A percentile compares a stretch with the other conserved stretches of the same genome.
Evolutionary conservation across 208 protist genomes (phyloP).

Genomic region (Acanthamoeba sp.): DNA sequence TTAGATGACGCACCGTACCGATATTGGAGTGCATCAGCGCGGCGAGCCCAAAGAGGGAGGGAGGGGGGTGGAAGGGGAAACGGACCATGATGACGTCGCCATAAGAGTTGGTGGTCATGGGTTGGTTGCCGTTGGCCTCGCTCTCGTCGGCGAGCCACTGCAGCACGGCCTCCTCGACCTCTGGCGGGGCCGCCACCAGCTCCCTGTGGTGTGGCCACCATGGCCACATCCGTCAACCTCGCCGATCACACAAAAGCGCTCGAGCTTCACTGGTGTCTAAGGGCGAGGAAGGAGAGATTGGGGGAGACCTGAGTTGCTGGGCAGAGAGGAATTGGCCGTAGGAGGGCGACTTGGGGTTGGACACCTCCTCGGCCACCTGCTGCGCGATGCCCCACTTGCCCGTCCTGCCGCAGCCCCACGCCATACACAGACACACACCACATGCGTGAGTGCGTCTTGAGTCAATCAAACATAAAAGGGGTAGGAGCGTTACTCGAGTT

Average conservation of each 20-base stretch:
- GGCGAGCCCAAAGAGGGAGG: too few relatives aligned
- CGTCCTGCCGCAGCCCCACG: neutral
- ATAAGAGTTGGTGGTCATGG: neutral
- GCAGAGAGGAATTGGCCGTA: neutral
- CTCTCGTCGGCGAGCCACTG: neutral
- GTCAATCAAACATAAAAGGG: too few relatives aligned
- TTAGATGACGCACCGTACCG: too few relatives aligned
- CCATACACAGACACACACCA: too few relatives aligned
- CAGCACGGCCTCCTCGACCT: neutral
- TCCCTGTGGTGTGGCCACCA: neutral
- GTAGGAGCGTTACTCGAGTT: neutral
- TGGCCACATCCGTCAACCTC: too few relatives aligned
- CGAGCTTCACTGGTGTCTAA: neutral
- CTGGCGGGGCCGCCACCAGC: neutral
- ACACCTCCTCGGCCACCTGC: neutral
- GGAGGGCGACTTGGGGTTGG: neutral
- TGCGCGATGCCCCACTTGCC: neutral
- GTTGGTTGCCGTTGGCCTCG: neutral
- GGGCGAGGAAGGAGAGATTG: neutral
- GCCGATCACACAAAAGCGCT: neutral
- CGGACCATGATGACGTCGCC: neutral
- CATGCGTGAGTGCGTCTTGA: too few relatives aligned
- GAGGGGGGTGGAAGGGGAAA: neutral
- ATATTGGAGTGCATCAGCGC: too few relatives aligned
- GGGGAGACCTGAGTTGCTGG: neutral